Percentiles rank a stretch among this genome's conserved stretches.
phyloP scores from a whole-genome alignment of 164 flowering plant species.

The Warburgia ugandensis region DNA sequence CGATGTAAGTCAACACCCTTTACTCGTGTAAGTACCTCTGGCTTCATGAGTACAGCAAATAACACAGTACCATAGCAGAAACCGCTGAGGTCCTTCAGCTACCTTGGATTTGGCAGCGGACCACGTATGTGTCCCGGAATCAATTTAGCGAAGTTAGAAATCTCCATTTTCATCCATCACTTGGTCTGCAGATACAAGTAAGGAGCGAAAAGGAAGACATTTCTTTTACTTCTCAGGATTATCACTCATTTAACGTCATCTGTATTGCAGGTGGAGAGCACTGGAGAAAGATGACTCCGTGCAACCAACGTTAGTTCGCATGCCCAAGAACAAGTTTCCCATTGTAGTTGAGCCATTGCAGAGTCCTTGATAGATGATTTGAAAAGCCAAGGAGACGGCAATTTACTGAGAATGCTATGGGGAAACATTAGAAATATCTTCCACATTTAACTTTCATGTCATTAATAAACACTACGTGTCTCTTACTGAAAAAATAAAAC shows the following conservation, averaged over 20 bases:
- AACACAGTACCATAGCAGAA: slow-evolving; percentile 28
- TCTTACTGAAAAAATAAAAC: no score
- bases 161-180: slow-evolving; percentile 54
- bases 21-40: no score
- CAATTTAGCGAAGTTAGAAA: slow-evolving; percentile 55
- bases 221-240: background rate
- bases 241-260: background rate
- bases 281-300: slow-evolving; percentile 45
- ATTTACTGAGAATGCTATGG: no score
- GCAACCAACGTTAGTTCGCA: slow-evolving; percentile 58
- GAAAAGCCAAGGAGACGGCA: no score
- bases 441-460: no score
- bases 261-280: slow-evolving; percentile 44
- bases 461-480: no score
- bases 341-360: slow-evolving; percentile 39
- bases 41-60: background rate
- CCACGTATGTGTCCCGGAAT: slow-evolving; percentile 66
- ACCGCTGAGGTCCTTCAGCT: slow-evolving; percentile 44
- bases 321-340: slow-evolving; percentile 68
- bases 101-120: slow-evolving; percentile 60
- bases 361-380: no score
- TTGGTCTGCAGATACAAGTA: slow-evolving; percentile 60
- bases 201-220: slow-evolving; percentile 6
- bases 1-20: slow-evolving; percentile 29
- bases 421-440: no score